Conservation (phyloP, 345 rosid species). For the Lumnitzera racemosa region DNA sequence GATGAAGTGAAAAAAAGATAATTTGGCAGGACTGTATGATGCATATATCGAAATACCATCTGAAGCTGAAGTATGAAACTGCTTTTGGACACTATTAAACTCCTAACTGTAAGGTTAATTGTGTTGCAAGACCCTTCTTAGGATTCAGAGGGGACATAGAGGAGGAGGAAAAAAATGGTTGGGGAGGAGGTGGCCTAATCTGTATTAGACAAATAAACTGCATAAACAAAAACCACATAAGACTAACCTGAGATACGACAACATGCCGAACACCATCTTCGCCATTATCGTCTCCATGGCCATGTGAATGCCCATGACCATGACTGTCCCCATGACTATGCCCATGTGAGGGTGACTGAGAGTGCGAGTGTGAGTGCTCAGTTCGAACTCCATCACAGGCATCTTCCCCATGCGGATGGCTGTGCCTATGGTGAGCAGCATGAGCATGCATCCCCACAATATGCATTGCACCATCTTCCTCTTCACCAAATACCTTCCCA, state of each 20-base stretch:
- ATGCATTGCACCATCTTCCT: slow-evolving; percentile 76
- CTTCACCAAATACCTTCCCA: slow-evolving; percentile 72
- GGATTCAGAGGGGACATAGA: too few relatives aligned
- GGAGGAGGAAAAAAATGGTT: too few relatives aligned
- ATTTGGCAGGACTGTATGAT: too few relatives aligned
- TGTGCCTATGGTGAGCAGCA: slow-evolving; percentile 82
- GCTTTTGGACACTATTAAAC: too few relatives aligned
- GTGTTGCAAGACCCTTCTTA: too few relatives aligned
- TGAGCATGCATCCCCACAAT: slow-evolving; percentile 90
- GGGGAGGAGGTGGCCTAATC: too few relatives aligned
- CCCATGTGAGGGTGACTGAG: slow-evolving; percentile 19
- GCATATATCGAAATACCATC: too few relatives aligned
- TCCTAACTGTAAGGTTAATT: too few relatives aligned
- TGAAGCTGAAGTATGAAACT: too few relatives aligned
- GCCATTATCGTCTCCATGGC: slow-evolving; percentile 31
- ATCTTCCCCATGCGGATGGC: slow-evolving; percentile 46
- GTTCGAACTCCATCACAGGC: slow-evolving; percentile 41
- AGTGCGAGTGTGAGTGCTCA: slow-evolving; percentile 4
- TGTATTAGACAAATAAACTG: too few relatives aligned
- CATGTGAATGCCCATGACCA: slow-evolving; percentile 17
- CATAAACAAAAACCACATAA: too few relatives aligned
- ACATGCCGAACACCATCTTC: slow-evolving; percentile 66
- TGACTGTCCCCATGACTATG: slow-evolving; percentile 9
- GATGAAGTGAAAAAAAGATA: too few relatives aligned
- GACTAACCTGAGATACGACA: slow-evolving; percentile 81